Evolutionary conservation across 2,329 filamentous ascomycete species (phyloP).

Genomic region (Aspergillus quadrilineatus): DNA sequence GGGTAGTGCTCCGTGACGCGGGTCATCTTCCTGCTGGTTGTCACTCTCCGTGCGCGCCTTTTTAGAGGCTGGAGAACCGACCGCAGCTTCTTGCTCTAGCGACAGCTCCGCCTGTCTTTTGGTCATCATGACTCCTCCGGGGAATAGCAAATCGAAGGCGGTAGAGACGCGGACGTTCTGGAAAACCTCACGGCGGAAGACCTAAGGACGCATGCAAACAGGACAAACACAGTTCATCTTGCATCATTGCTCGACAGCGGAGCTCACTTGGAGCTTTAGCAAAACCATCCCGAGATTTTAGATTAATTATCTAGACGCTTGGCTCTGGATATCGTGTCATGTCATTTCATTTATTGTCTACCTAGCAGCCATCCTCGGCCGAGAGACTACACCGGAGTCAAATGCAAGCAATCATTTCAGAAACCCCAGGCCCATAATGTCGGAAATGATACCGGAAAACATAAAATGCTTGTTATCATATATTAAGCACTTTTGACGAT

Average conservation of each 20-base stretch:
- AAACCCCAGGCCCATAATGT: slow-evolving; percentile 26
- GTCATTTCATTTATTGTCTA: slow-evolving; percentile 22
- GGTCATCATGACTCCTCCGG: slow-evolving; percentile 38
- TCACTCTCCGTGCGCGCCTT: slow-evolving; percentile 44
- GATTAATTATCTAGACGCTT: background rate
- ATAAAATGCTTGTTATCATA: slow-evolving; percentile 31
- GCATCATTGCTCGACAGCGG: slow-evolving; percentile 1
- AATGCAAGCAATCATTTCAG: slow-evolving; percentile 25
- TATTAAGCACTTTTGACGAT: slow-evolving; percentile 48
- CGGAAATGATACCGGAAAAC: slow-evolving; percentile 27
- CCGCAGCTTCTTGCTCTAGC: slow-evolving; percentile 35
- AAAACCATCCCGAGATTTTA: background rate
- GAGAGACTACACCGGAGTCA: slow-evolving; percentile 17
- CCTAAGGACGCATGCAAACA: slow-evolving; percentile 26
- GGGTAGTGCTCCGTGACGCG: slow-evolving; percentile 26
- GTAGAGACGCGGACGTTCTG: slow-evolving; percentile 13
- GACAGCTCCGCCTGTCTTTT: slow-evolving; percentile 49
- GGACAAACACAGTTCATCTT: slow-evolving; percentile 23
- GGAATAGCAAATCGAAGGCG: slow-evolving; percentile 6
- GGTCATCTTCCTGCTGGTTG: slow-evolving; percentile 24
- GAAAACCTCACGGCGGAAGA: slow-evolving; percentile 24
- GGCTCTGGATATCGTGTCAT: background rate
- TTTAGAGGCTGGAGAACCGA: slow-evolving; percentile 46
- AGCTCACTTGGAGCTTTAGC: background rate
- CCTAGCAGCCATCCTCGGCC: slow-evolving; percentile 6